Evolutionary conservation across 2,329 filamentous ascomycete genomes (phyloP).

Genomic region (Arthrobotrys iridis): DNA sequence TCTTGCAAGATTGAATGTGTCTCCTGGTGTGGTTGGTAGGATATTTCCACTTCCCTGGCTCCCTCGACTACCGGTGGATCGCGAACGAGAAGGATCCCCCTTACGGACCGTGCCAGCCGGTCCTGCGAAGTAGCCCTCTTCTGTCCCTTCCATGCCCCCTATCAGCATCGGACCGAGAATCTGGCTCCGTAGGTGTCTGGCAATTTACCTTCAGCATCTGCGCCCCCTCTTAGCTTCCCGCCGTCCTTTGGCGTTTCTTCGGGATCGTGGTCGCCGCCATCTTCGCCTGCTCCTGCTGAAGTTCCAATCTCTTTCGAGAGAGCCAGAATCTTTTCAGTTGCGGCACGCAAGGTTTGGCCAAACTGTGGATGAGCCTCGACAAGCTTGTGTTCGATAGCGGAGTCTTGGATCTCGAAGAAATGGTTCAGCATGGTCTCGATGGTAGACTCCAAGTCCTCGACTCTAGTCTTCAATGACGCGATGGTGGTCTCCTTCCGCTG

Average conservation of each 20-base stretch:
- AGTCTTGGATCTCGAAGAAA: conserved; percentile 75
- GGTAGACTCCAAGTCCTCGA: conserved; percentile 73
- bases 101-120: conserved; percentile 38
- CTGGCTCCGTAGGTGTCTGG: conserved; percentile 50
- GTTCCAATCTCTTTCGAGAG: conserved; percentile 48
- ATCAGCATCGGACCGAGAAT: conserved; percentile 49
- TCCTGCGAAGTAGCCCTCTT: conserved; percentile 49
- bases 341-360: conserved; percentile 41
- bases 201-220: conserved; percentile 53
- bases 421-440: conserved; percentile 79
- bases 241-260: conserved; percentile 44
- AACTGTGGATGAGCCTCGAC: conserved; percentile 50
- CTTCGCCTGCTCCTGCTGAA: conserved; percentile 32
- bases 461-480: conserved; percentile 74
- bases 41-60: conserved; percentile 48
- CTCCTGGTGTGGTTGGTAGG: conserved; percentile 32
- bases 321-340: conserved; percentile 49
- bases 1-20: conserved; percentile 54
- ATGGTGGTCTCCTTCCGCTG: conserved; percentile 86
- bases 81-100: conserved; percentile 46
- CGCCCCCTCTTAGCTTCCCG: conserved; percentile 37
- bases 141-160: conserved; percentile 44
- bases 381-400: conserved; percentile 63
- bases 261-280: conserved; percentile 36
- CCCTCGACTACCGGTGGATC: conserved; percentile 50